phyloP scores from a whole-genome alignment of 1,284 basidiomycete species.

The Puccinia brachypodii region DNA sequence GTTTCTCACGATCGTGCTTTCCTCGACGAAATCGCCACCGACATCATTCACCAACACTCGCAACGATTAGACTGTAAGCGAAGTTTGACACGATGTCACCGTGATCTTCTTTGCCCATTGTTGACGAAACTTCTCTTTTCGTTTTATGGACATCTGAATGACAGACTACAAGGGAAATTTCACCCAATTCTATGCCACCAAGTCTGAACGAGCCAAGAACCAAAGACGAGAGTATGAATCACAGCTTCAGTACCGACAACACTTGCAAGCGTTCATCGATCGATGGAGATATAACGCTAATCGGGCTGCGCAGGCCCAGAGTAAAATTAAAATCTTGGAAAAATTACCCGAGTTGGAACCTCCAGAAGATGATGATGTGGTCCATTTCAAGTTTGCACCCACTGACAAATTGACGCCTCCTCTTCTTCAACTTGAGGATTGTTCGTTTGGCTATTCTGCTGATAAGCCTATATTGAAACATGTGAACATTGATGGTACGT shows the following conservation, averaged over 20 bases:
- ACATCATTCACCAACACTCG: conserved; percentile 93
- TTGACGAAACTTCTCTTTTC: not conserved
- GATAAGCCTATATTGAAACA: conserved; percentile 77
- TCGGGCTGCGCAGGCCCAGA: conserved; percentile 84
- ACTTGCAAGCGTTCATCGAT: conserved; percentile 96
- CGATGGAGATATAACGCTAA: conserved; percentile 81
- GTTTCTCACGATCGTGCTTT: conserved; percentile 99
- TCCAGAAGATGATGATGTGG: conserved; percentile 65
- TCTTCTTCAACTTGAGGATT: conserved; percentile 87
- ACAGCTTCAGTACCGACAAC: conserved; percentile 89
- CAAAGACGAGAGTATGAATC: conserved; percentile 91
- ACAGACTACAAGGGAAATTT: conserved; percentile 75
- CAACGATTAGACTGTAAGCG: conserved; percentile 82
- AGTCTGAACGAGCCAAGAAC: conserved; percentile 88
- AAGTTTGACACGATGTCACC: conserved; percentile 49
- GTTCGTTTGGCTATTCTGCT: conserved; percentile 82
- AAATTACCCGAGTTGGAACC: conserved; percentile 93
- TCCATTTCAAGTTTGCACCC: conserved; percentile 59
- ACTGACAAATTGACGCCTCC: conserved; percentile 96
- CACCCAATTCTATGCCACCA: conserved; percentile 97
- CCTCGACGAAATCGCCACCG: conserved; percentile 76
- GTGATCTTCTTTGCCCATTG: conserved; percentile 26
- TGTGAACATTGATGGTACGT: conserved; percentile 87
- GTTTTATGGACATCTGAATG: not conserved
- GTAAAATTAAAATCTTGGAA: conserved; percentile 97